Evolutionary conservation across 768 basidiomycete species (phyloP), one percentile per base, ranked within the genome.

Genomic region (Tephrocybe sp.): DNA sequence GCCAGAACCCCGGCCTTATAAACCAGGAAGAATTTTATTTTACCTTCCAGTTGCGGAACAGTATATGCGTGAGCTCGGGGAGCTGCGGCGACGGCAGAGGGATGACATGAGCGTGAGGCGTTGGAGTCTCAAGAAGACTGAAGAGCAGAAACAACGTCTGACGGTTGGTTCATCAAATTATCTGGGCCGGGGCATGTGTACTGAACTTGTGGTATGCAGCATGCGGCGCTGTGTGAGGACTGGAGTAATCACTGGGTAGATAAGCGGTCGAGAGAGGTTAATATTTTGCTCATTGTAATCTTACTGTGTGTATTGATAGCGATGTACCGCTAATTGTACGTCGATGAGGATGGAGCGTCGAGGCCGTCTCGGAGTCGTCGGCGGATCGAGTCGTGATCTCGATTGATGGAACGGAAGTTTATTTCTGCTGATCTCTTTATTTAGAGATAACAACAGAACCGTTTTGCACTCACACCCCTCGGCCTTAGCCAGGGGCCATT

Each of bases 171-270:
- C 23, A 25, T 30, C 8, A 29, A 27, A 44, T 47, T 21, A 15
- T 30, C 40, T n/a, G 18, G 22, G 27, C 18, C 38, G 13, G 15
- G 31, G n/a, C 13, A 24, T 9, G 22, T 34, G 10, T 19, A 34
- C 42, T 27, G 38, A 38, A 31, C n/a, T 22, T 36, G 34, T 12
- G 21, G 37, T 38, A 9, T 42, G 11, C 24, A 70, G 69, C 68
- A 68, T 34, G 66, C 69, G 4, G 55, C 61, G 12, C 54, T 66
- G n/a, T 69, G 68, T 47, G 68, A 68, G 45, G 62, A 61, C 31
- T 69, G 69, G 69, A 57, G 61, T 42, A 56, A 56, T 12, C 65
- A 65, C 44, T 69, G 64, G 66, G 60, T 58, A n/a, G 54, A 59
- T 45, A 47, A 55, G 29, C 42, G 51, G 25, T 58, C 54, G 21